Percentiles rank a stretch among this genome's conserved stretches.
phyloP scores from a whole-genome alignment of 75 land plant species.

The Picea glauca region DNA sequence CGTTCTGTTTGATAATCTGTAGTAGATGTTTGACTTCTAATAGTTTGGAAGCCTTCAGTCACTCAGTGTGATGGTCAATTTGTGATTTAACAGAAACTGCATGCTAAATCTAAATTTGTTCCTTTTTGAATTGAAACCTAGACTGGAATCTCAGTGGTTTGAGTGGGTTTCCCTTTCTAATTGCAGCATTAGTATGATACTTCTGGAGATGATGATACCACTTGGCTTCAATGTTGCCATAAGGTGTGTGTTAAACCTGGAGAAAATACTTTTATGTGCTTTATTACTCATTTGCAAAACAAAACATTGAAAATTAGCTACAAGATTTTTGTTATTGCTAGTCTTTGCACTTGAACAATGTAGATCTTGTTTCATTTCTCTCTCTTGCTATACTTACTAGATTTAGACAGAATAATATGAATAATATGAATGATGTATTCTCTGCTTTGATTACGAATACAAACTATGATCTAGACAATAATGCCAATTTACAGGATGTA shows the following conservation, averaged over 20 bases:
- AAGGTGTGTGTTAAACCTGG: conserved; percentile 9
- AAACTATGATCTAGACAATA: not conserved
- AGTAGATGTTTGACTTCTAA: not conserved
- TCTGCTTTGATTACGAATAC: too few species aligned
- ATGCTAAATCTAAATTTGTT: not conserved
- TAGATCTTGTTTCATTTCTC: too few species aligned
- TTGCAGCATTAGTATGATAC: conserved; percentile 12
- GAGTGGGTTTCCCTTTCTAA: not conserved
- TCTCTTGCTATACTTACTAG: too few species aligned
- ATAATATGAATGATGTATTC: too few species aligned
- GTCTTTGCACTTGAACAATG: too few species aligned
- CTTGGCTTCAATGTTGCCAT: conserved; percentile 3
- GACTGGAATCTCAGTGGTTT: not conserved
- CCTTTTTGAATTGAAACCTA: not conserved
- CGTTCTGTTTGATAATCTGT: not conserved
- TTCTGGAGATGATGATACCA: conserved; percentile 12
- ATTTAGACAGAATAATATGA: too few species aligned
- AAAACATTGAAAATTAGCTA: too few species aligned
- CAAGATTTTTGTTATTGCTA: too few species aligned
- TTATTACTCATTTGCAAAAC: not conserved
- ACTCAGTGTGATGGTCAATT: not conserved
- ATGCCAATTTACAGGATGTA: not conserved
- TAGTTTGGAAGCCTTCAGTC: not conserved
- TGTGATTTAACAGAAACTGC: not conserved
- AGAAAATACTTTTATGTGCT: conserved; percentile 3